Conservation (phyloP, 805 yeast genomes). For the Metschnikowia cubensis region DNA sequence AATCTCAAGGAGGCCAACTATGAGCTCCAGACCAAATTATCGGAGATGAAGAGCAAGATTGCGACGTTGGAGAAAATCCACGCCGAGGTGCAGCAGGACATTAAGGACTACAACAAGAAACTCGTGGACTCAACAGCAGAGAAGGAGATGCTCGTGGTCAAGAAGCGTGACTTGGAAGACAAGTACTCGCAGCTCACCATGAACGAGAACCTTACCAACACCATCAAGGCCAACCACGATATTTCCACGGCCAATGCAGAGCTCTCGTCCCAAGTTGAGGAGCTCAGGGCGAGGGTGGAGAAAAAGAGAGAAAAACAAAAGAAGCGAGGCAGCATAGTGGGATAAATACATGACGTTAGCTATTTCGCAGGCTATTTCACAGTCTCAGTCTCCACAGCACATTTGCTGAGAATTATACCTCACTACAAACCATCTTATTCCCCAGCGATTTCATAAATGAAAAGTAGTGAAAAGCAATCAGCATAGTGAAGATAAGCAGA, state of each 20-base stretch:
- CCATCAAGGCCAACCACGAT: slow-evolving; percentile 39
- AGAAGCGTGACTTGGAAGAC: slow-evolving; percentile 18
- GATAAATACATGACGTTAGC: neutral
- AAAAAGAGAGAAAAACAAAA: slow-evolving; percentile 24
- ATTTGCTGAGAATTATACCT: neutral
- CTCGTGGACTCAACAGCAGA: slow-evolving; percentile 20
- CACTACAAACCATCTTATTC: too few relatives aligned
- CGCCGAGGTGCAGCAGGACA: slow-evolving; percentile 22
- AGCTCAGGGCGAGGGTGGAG: slow-evolving; percentile 23
- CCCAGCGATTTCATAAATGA: too few relatives aligned
- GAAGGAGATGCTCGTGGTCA: slow-evolving; percentile 16
- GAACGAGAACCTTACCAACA: slow-evolving; percentile 36
- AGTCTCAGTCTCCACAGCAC: neutral
- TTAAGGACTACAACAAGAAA: slow-evolving; percentile 23
- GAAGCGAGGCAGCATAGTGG: slow-evolving; percentile 1
- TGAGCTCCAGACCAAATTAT: slow-evolving; percentile 26
- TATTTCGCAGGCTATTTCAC: neutral
- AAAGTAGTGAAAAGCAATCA: too few relatives aligned
- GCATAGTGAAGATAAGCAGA: too few relatives aligned
- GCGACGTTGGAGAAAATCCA: slow-evolving; percentile 32
- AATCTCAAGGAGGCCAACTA: slow-evolving; percentile 37
- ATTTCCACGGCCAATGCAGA: slow-evolving; percentile 31
- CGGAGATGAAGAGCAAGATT: slow-evolving; percentile 26
- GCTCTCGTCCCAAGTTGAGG: slow-evolving; percentile 32
- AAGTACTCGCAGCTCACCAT: slow-evolving; percentile 31